Evolutionary conservation across 2,329 filamentous ascomycete genomes (phyloP).

Genomic region (Fusarium scirpi): DNA sequence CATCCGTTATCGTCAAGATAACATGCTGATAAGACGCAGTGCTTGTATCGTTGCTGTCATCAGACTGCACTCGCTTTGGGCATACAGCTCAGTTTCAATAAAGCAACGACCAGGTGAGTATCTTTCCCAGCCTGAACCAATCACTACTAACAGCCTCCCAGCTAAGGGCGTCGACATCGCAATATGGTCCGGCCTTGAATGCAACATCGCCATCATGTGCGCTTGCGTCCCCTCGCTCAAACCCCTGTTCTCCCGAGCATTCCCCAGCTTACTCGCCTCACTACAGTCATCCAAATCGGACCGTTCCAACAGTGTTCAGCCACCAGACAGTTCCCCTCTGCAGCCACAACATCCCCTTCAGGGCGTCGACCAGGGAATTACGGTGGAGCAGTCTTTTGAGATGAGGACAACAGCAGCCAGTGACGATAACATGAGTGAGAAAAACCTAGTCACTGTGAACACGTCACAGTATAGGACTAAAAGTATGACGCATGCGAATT

Average conservation of each 20-base stretch:
- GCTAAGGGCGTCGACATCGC: conserved; percentile 4
- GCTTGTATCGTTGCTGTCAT: neutral
- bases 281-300: neutral
- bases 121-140: too few relatives aligned
- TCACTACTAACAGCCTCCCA: too few relatives aligned
- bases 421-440: neutral
- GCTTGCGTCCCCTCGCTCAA: conserved; percentile 1
- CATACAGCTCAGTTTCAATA: neutral
- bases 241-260: neutral
- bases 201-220: conserved; percentile 10
- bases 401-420: neutral
- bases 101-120: neutral
- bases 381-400: neutral
- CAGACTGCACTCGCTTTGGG: neutral
- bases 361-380: neutral
- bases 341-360: neutral
- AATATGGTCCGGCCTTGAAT: neutral
- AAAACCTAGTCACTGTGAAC: neutral
- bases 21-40: neutral
- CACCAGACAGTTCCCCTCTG: neutral
- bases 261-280: neutral
- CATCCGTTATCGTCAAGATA: fast-evolving
- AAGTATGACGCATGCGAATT: neutral
- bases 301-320: neutral
- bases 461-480: neutral